A percentile compares a stretch with the other conserved stretches of the same genome.
Conservation (phyloP, 345 rosid genomes). For the Jatropha curcas region DNA sequence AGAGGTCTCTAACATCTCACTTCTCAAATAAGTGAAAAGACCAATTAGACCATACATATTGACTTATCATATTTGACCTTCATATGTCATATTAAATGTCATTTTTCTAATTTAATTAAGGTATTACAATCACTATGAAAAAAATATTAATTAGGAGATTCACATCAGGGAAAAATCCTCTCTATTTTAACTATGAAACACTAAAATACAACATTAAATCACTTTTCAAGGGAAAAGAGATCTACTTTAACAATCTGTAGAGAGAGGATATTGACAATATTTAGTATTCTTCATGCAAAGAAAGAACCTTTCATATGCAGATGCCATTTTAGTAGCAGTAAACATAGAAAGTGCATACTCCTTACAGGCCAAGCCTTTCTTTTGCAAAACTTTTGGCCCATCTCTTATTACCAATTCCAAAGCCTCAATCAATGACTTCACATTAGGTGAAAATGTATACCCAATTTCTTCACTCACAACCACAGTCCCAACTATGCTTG, state of each 20-base stretch:
- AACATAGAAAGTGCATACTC: conserved; percentile 51
- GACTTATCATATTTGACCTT: too few species aligned
- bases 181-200: too few species aligned
- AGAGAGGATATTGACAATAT: conserved; percentile 63
- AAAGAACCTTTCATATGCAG: conserved; percentile 74
- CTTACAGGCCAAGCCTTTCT: conserved; percentile 53
- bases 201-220: too few species aligned
- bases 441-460: conserved; percentile 68
- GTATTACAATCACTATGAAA: too few species aligned
- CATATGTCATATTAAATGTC: too few species aligned
- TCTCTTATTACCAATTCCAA: conserved; percentile 50
- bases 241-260: conserved; percentile 36
- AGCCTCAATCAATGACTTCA: conserved; percentile 57
- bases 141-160: too few species aligned
- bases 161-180: too few species aligned
- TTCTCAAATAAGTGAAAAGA: too few species aligned
- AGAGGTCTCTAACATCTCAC: too few species aligned
- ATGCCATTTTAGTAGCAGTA: conserved; percentile 68
- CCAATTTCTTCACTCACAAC: conserved; percentile 52
- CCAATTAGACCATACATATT: too few species aligned
- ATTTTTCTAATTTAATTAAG: too few species aligned
- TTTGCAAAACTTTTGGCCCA: conserved; percentile 45
- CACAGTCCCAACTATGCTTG: conserved; percentile 68
- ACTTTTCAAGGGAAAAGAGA: neutral
- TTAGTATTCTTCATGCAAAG: conserved; percentile 63